These are phyloP conservation scores for Aspergillus panamensis DNA, from an alignment of 495 filamentous ascomycete species.

Conservation along the genomic window DNA sequence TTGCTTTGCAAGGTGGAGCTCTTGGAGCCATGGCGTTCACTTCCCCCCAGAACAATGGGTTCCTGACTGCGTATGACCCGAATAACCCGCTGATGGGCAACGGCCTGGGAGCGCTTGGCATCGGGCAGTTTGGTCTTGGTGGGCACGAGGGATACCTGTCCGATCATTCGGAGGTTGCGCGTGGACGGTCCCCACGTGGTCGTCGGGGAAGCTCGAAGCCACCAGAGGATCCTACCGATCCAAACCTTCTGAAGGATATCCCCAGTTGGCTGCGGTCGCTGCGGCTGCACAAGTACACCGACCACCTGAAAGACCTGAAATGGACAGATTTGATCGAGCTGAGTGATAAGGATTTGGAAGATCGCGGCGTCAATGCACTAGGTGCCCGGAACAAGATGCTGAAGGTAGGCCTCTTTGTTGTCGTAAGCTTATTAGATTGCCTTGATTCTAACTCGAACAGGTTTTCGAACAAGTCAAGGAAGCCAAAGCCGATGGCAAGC, in stretches of 20 bases:
- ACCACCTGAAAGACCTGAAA: slow-evolving; percentile 93
- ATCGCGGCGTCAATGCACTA: slow-evolving; percentile 89
- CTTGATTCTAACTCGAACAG: slow-evolving; percentile 37
- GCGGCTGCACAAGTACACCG: slow-evolving; percentile 96
- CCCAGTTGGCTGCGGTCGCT: slow-evolving; percentile 93
- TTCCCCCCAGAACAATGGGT: slow-evolving; percentile 93
- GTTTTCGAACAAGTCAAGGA: slow-evolving; percentile 94
- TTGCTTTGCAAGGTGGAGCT: slow-evolving; percentile 69
- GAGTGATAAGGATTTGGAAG: slow-evolving; percentile 90
- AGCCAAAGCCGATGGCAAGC: slow-evolving; percentile 66
- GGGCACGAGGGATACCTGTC: slow-evolving; percentile 86
- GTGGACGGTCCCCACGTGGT: slow-evolving; percentile 89
- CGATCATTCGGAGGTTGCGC: slow-evolving; percentile 84
- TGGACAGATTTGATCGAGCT: slow-evolving; percentile 93
- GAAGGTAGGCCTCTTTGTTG: slow-evolving; percentile 58
- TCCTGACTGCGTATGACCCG: slow-evolving; percentile 83
- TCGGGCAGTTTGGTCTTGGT: slow-evolving; percentile 70
- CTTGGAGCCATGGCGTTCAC: slow-evolving; percentile 72
- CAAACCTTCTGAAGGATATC: slow-evolving; percentile 86
- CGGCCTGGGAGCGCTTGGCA: slow-evolving; percentile 63
- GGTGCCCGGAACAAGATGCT: slow-evolving; percentile 97
- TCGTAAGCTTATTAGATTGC: not conserved
- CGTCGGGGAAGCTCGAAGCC: slow-evolving; percentile 94
- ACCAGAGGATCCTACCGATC: slow-evolving; percentile 95
- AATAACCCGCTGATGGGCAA: slow-evolving; percentile 70